Base-by-base conservation (phyloP, 495 filamentous ascomycete genomes). In the Penicillium nucicola region DNA sequence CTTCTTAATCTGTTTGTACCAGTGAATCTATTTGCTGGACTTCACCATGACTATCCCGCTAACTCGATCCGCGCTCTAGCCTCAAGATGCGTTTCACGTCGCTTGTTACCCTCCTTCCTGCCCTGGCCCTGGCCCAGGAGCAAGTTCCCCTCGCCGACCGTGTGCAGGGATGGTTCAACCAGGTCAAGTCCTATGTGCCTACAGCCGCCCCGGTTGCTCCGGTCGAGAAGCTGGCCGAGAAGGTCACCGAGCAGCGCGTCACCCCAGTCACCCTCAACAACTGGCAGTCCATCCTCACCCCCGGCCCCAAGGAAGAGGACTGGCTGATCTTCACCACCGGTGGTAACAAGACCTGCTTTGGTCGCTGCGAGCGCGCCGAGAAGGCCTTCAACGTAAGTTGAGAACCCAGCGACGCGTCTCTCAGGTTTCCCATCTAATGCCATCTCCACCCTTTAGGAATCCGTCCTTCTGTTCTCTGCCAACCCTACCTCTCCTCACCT, bases 341-440 rank as follows among this genome's bases (percentile, higher is more conserved):
- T 42, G 84, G 88, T 35, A 95, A 96, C 71, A 90, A 86, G 74
- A 92, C 89, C 23, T 97, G 91, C 75, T 89, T 82, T 60, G 90
- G 76, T 47, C 66, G 75, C 50, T 87, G 82, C 64, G 75, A 51
- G 10, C 64, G 66, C 5, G 74, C 77, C 23, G 76, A 81, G 15
- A 72, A 71, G 55, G 75, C 76, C 0, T 84, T 80, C 69, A 83
- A 84, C 55, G 77, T 83, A 65, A 53, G 74, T 65, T 41, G 20
- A 22, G 30, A 38, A 37, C 17, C 33, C 19, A 32, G 10, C 48
- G 12, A 31, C 15, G 37, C 37, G 38, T 45, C 25, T 35, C 23
- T 47, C 47, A 34, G 49, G 38, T 45, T 18, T 12, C 13, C 12
- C 19, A 37, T 40, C 55, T 58, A 41, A 63, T 45, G 30, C 17